Evolutionary conservation across 164 flowering plant genomes (phyloP).

Genomic region (Litsea cubeba): DNA sequence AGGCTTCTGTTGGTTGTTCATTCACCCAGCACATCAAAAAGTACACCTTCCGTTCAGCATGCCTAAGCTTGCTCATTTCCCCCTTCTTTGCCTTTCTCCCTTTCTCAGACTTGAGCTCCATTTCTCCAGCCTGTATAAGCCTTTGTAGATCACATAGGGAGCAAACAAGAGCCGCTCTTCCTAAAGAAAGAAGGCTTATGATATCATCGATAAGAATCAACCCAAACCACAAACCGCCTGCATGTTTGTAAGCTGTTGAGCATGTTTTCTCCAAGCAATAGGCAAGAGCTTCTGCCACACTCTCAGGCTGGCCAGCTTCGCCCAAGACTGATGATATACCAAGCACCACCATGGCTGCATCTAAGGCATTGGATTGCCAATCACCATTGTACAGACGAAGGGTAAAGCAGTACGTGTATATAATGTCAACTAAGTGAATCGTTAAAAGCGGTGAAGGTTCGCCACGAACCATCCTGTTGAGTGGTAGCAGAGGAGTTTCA

Average conservation of each 20-base stretch:
- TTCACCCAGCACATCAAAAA: constrained; percentile 86
- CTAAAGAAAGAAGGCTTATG: constrained; percentile 39
- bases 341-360: constrained; percentile 49
- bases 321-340: constrained; percentile 71
- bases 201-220: constrained; percentile 60
- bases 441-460: constrained; percentile 71
- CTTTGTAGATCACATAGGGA: constrained; percentile 60
- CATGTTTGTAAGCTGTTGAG: constrained; percentile 58
- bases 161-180: constrained; percentile 56
- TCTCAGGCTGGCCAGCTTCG: constrained; percentile 51
- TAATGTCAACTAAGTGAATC: constrained; percentile 70
- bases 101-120: constrained; percentile 49
- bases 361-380: constrained; percentile 69
- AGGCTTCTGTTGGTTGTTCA: constrained; percentile 62
- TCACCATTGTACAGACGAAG: constrained; percentile 93
- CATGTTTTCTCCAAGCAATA: constrained; percentile 74
- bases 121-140: constrained; percentile 47
- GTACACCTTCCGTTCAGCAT: constrained; percentile 57
- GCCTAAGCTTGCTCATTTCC: constrained; percentile 53
- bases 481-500: constrained; percentile 52
- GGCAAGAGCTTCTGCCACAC: constrained; percentile 50
- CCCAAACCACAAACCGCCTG: constrained; percentile 71
- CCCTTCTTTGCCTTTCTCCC: constrained; percentile 28
- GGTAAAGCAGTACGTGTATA: constrained; percentile 83
- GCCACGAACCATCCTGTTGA: constrained; percentile 44